phyloP scores from a whole-genome alignment of 345 rosid species.

The Bretschneidera sinensis region DNA sequence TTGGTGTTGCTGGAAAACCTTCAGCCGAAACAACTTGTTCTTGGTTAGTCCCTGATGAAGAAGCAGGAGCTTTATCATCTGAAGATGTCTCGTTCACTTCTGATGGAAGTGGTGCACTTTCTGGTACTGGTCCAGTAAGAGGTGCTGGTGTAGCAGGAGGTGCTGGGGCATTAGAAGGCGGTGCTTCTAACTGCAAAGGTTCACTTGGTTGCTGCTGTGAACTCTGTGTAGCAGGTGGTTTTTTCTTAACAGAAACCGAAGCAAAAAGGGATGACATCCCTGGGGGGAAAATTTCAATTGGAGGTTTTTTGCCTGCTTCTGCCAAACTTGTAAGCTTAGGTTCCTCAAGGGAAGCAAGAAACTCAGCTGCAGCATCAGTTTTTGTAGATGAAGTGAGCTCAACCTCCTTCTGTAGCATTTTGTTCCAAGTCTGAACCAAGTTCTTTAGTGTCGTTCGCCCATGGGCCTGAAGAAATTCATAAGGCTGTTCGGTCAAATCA shows the following conservation, averaged over 20 bases:
- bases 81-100: slow-evolving; percentile 36
- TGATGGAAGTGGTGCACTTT: slow-evolving; percentile 23
- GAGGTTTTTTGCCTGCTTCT: slow-evolving; percentile 77
- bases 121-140: slow-evolving; percentile 19
- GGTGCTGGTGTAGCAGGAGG: slow-evolving; percentile 21
- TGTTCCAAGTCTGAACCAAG: slow-evolving; percentile 90
- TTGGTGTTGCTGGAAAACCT: slow-evolving; percentile 17
- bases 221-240: slow-evolving; percentile 42
- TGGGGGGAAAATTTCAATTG: slow-evolving; percentile 88
- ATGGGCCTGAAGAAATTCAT: slow-evolving; percentile 64
- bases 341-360: slow-evolving; percentile 85
- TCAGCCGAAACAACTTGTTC: slow-evolving; percentile 30
- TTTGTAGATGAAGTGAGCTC: slow-evolving; percentile 66
- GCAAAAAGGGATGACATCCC: slow-evolving; percentile 88
- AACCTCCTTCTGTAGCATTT: slow-evolving; percentile 77
- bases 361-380: slow-evolving; percentile 91
- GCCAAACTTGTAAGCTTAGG: slow-evolving; percentile 83
- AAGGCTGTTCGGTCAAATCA: slow-evolving; percentile 16
- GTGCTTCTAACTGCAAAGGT: slow-evolving; percentile 49
- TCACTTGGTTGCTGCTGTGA: slow-evolving; percentile 57
- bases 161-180: slow-evolving; percentile 19
- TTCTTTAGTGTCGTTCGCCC: slow-evolving; percentile 88
- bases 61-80: slow-evolving; percentile 29
- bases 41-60: slow-evolving; percentile 28
- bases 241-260: slow-evolving; percentile 65